Conservation (phyloP, 306 rosid species). For the Castanospermum australe region DNA sequence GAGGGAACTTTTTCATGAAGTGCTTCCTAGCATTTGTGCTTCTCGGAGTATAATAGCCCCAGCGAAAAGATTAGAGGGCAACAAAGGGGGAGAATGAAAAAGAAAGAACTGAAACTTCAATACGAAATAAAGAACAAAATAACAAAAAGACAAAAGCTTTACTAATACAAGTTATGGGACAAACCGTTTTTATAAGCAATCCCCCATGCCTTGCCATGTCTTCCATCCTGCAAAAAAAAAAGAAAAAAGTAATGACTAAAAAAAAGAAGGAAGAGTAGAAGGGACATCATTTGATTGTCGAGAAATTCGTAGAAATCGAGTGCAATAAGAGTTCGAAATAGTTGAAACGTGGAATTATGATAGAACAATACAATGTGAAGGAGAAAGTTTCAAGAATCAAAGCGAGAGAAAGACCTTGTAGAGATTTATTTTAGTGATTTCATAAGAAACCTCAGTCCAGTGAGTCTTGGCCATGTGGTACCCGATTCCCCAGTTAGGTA, state of each 20-base stretch:
- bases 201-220: constrained; percentile 98
- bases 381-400: background rate
- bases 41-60: background rate
- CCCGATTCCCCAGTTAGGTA: constrained; percentile 93
- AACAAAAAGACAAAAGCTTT: background rate
- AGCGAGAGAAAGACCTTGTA: constrained; percentile 62
- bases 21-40: background rate
- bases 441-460: constrained; percentile 80
- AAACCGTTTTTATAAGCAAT: constrained; percentile 79
- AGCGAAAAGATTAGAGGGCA: background rate
- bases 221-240: constrained; percentile 65
- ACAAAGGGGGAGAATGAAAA: background rate
- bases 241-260: background rate
- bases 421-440: constrained; percentile 89
- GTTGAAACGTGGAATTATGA: background rate
- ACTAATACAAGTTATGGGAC: background rate
- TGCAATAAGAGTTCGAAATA: background rate
- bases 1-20: background rate
- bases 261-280: background rate
- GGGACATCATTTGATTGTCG: background rate
- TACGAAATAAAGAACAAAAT: background rate
- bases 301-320: background rate
- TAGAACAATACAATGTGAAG: background rate
- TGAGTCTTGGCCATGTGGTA: constrained; percentile 90
- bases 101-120: background rate